phyloP scores from a whole-genome alignment of 805 yeast genomes.

The Pichia gijzeniarum region DNA sequence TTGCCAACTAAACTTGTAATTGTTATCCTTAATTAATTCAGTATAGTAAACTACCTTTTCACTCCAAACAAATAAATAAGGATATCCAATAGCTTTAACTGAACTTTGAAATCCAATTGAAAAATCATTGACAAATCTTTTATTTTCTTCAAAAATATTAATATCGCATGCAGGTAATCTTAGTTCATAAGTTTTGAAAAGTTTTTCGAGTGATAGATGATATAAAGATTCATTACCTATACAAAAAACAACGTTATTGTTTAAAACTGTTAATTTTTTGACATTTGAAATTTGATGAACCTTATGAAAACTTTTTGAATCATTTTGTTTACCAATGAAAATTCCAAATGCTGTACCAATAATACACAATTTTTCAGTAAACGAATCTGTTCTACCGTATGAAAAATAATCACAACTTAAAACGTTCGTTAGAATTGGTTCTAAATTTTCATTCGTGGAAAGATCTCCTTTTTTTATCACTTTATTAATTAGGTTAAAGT shows the following conservation, averaged over 20 bases:
- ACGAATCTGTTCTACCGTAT: not conserved
- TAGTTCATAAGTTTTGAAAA: slow-evolving; percentile 53
- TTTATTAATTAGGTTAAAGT: slow-evolving; percentile 1
- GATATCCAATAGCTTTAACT: slow-evolving; percentile 34
- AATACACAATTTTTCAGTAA: slow-evolving; percentile 33
- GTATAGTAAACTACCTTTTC: slow-evolving; percentile 38
- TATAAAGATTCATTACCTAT: slow-evolving; percentile 53
- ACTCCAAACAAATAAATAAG: slow-evolving; percentile 45
- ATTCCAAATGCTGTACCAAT: slow-evolving; percentile 63
- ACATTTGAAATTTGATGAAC: slow-evolving; percentile 48
- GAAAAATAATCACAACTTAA: slow-evolving; percentile 12
- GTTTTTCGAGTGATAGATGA: slow-evolving; percentile 56
- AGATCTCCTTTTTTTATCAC: not conserved
- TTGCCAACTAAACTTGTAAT: slow-evolving; percentile 21
- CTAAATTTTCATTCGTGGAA: not conserved
- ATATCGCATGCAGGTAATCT: slow-evolving; percentile 35
- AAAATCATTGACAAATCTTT: slow-evolving; percentile 51
- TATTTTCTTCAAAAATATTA: slow-evolving; percentile 13
- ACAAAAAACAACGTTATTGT: slow-evolving; percentile 49
- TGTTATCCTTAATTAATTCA: slow-evolving; percentile 22
- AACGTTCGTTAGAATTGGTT: slow-evolving; percentile 3
- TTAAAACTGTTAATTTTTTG: slow-evolving; percentile 54
- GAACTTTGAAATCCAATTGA: slow-evolving; percentile 64
- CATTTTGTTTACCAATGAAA: slow-evolving; percentile 40
- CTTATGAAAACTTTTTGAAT: slow-evolving; percentile 48